Evolutionary conservation across 2,329 filamentous ascomycete genomes (phyloP), one percentile per base, ranked within the genome.

Genomic region (Aspergillus alliaceus): DNA sequence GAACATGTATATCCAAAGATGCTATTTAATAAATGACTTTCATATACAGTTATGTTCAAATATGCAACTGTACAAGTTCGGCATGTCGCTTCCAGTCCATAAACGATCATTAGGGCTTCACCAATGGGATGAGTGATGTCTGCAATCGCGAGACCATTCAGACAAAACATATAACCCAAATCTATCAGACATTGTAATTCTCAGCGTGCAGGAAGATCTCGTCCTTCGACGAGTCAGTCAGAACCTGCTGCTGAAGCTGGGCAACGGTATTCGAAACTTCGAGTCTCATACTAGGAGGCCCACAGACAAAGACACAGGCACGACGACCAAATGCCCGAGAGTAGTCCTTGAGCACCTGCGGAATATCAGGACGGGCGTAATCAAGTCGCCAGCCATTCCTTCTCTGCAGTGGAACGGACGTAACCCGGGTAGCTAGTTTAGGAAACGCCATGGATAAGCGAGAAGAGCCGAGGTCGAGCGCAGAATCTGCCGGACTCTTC

Each of bases 181-280:
- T 48, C 11, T 11, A 47, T 82, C 75, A 96, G 60, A 96, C 80
- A 51, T 92, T 90, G 78, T 96, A 97, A 73, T 97, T 97, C 80
- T 98, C 93, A 3, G 93, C 90, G 78, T 97, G 93, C 72, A 97
- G 75, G 73, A 93, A 97, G 54, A 98, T 90, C 82, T 97, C 93
- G 70, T 97, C 93, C 47, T 89, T 84, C 66, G 84, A 83, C 32
- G 87, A 84, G 65, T 91, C 88, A 6, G 84, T 86, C 89, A 91
- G 92, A 50, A 98, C 92, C 73, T 88, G 86, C 25, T 84, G 85
- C 80, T 98, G 93, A 67, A 97, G 77, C 57, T 84, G 79, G 2
- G 93, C 93, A 24, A 96, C 91, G 0, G 90, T 90, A 64, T 86
- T 90, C n/a, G 90, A 88, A 15, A 97, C 93, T 64, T 92, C 91